Evolutionary conservation across 2,329 filamentous ascomycete species (phyloP), one percentile per base, ranked within the genome.

Genomic region (Aspergillus amoenus): DNA sequence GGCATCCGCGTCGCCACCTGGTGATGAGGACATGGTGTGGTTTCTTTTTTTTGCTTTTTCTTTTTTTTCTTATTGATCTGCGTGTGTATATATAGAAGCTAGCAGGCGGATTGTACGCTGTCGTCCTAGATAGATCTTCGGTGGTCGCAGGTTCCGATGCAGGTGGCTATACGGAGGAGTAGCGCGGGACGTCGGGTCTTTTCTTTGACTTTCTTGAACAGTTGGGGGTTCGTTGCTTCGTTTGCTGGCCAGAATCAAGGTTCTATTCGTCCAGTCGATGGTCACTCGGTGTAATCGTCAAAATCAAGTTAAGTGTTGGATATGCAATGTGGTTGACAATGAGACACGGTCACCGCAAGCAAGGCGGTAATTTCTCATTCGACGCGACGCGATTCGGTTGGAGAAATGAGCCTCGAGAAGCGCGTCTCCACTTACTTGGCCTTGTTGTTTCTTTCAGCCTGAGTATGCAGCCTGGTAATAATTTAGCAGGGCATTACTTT

Each of bases 21-120:
- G 41, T 46, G 66, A 64, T 6, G 70, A 30, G n/a, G 48, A 43
- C 48, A 51, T 37, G 3, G 27, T 30, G 9, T 30, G 27, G 8
- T 37, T 37, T 37, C 15, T n/a, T 37, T 37, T n/a, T n/a, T 34
- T 34, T 13, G 24, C 1, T 15, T 37, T 37, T 37, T 34, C 6
- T n/a, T n/a, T 37, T 8, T 37, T 37, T 7, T 4, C 34, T 37
- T 37, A 6, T 37, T 37, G 12, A 8, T 15, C 12, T 37, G 12
- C 15, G 12, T 13, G 32, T n/a, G 15, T 37, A n/a, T 37, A 37
- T 37, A 37, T 6, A 37, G 12, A n/a, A 13, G 15, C 13, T 7
- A n/a, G 34, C 5, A 13, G 34, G 27, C 27, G 34, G 34, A 7
- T 7, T n/a, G 12, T n/a, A 37, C 15, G 12, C 34, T 6, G 34